Conservation (phyloP, 768 basidiomycete species). For the Lentinula lateritia region DNA sequence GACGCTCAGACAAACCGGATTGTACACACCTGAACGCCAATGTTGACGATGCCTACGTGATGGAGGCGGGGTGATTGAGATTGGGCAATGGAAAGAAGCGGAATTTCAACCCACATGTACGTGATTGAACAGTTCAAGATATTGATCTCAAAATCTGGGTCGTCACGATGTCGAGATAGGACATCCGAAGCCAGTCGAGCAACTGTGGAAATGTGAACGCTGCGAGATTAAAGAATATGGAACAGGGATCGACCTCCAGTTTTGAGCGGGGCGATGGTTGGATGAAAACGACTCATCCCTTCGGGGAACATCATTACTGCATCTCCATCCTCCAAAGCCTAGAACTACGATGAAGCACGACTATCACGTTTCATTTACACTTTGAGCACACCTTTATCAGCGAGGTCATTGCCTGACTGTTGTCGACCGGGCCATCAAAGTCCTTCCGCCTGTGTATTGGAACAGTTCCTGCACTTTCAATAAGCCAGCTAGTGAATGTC, state of each 20-base stretch:
- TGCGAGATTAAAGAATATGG: constrained; percentile 1
- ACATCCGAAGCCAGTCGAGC: constrained; percentile 79
- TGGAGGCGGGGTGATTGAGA: background rate
- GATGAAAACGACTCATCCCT: constrained; percentile 81
- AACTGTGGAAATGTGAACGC: constrained; percentile 33
- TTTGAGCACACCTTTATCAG: constrained; percentile 52
- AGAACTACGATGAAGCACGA: background rate
- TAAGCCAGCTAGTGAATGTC: constrained; percentile 88
- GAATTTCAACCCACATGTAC: constrained; percentile 49
- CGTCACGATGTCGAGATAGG: constrained; percentile 59
- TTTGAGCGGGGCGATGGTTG: constrained; percentile 77
- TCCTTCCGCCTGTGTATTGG: constrained; percentile 79
- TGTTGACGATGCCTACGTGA: constrained; percentile 69
- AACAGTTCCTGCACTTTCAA: constrained; percentile 83
- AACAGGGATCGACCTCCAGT: constrained; percentile 58
- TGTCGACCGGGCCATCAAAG: constrained; percentile 55
- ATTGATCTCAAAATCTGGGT: constrained; percentile 67
- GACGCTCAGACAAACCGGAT: background rate
- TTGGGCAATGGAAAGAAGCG: background rate
- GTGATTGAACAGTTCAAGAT: constrained; percentile 78
- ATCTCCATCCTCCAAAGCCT: constrained; percentile 75
- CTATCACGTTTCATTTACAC: constrained; percentile 3
- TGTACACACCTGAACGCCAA: constrained; percentile 53
- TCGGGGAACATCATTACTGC: constrained; percentile 84
- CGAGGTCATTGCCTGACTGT: constrained; percentile 60